Evolutionary conservation across 2,329 filamentous ascomycete species (phyloP).

Genomic region (Colletotrichum phormii): DNA sequence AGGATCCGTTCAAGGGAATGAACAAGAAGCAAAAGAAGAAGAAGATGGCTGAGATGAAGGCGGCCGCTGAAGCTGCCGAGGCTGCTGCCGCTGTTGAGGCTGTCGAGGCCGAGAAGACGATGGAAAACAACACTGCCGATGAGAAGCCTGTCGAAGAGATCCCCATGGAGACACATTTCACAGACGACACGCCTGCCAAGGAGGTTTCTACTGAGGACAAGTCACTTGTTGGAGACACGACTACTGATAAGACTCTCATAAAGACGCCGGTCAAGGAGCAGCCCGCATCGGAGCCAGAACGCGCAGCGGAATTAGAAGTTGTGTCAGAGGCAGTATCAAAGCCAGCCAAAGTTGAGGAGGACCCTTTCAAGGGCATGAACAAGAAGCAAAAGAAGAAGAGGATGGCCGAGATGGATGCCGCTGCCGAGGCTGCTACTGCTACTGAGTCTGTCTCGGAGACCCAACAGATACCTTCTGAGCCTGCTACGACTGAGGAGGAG

Average conservation of each 20-base stretch:
- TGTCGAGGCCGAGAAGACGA: not conserved
- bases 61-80: not conserved
- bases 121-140: not conserved
- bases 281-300: not conserved
- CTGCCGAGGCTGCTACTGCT: not conserved
- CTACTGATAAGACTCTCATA: not conserved
- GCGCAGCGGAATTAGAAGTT: not conserved
- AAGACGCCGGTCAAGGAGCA: not conserved
- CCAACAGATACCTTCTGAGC: not conserved
- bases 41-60: constrained; percentile 19
- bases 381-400: not conserved
- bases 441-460: not conserved
- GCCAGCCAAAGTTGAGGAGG: not conserved
- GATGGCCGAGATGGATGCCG: not conserved
- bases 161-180: not conserved
- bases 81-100: not conserved
- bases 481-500: not conserved
- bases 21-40: constrained; percentile 32
- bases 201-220: not conserved
- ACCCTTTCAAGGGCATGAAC: not conserved
- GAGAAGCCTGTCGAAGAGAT: not conserved
- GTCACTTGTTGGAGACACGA: not conserved
- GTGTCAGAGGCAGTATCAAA: not conserved
- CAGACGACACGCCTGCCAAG: not conserved
- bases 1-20: not conserved